Evolutionary conservation across 495 filamentous ascomycete species (phyloP), one percentile per base, ranked within the genome.

Genomic region (Aeminium ludgeri): DNA sequence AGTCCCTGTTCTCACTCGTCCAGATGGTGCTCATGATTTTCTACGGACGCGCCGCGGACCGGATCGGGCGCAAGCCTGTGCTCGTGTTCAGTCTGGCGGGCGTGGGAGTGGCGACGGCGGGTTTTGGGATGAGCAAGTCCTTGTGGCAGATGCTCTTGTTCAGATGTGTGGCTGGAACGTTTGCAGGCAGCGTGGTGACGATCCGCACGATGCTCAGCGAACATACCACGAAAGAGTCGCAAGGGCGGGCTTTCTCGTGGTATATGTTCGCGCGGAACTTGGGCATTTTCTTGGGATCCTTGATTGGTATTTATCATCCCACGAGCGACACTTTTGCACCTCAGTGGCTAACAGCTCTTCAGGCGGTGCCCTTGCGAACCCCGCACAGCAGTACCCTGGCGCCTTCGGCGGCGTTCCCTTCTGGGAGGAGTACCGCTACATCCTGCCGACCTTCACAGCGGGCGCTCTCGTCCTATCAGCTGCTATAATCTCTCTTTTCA

Each of bases 151-250:
- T 83, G 77, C 63, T 79, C 4, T 31, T 77, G 30, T 73, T 73
- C 42, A 63, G 78, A 18, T 80, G 73, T 44, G 45, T 71, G 12
- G 75, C 76, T 13, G 79, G 79, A 2, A 53, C 79, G 7, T 82
- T 82, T 52, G 73, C 73, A 0, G 79, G 78, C 0, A 77, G 69
- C 20, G 65, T 79, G 43, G 68, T 48, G 16, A 82, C 76, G 10
- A 67, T 82, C 36, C 68, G 78, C 13, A 69, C 78, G 20, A 81
- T 82, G 74, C 65, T 83, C 37, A 66, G 72, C 27, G 78, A 83
- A 59, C 73, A 73, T 52, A 76, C 70, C 57, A 77, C 74, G 4
- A 54, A 64, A 18, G 66, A 65, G 51, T 80, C 73, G 1, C 76
- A 82, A 54, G 79, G 78, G 1, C 57, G 65, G 18, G 73, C 76